Evolutionary conservation across 1,139 yeast genomes (phyloP).

Genomic region (Sugiyamaella novakii): DNA sequence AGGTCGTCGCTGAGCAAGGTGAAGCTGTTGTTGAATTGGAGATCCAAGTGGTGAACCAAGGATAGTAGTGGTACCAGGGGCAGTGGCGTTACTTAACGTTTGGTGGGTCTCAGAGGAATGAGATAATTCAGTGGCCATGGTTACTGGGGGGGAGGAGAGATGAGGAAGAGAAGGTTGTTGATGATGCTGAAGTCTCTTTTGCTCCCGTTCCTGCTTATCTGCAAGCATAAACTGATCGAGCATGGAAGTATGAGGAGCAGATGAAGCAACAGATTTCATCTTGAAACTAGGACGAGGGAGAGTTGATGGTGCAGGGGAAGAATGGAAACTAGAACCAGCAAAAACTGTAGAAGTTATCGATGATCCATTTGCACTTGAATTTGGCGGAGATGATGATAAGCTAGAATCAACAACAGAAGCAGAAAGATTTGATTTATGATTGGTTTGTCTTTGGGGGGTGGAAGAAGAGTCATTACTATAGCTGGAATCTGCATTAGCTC

Average conservation of each 20-base stretch:
- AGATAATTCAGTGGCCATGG: slow-evolving; percentile 1
- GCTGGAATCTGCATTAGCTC: slow-evolving; percentile 5
- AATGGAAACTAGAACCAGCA: slow-evolving; percentile 48
- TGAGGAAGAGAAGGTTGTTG: not conserved
- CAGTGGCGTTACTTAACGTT: not conserved
- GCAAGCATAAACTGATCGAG: slow-evolving; percentile 35
- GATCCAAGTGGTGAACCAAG: slow-evolving; percentile 17
- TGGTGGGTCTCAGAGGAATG: not conserved
- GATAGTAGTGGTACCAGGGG: not conserved
- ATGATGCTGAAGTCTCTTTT: slow-evolving; percentile 10
- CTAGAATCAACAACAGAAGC: slow-evolving; percentile 11
- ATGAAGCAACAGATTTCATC: slow-evolving; percentile 27
- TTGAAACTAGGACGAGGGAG: slow-evolving; percentile 46
- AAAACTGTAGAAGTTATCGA: slow-evolving; percentile 31
- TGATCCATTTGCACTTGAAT: slow-evolving; percentile 1
- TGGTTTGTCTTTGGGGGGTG: slow-evolving; percentile 3
- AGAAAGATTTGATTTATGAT: slow-evolving; percentile 10
- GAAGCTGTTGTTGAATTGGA: slow-evolving; percentile 18
- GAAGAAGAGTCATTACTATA: slow-evolving; percentile 12
- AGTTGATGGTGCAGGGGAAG: slow-evolving; percentile 49
- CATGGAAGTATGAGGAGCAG: slow-evolving; percentile 25
- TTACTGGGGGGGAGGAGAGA: slow-evolving; percentile 11
- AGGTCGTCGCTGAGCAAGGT: slow-evolving; percentile 16
- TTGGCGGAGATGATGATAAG: not conserved
- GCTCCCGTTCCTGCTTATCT: slow-evolving; percentile 30